Percentiles rank a stretch among this genome's conserved stretches.
Evolutionary conservation across 1,139 yeast genomes (phyloP).

Genomic region (Geotrichum aggregatum): DNA sequence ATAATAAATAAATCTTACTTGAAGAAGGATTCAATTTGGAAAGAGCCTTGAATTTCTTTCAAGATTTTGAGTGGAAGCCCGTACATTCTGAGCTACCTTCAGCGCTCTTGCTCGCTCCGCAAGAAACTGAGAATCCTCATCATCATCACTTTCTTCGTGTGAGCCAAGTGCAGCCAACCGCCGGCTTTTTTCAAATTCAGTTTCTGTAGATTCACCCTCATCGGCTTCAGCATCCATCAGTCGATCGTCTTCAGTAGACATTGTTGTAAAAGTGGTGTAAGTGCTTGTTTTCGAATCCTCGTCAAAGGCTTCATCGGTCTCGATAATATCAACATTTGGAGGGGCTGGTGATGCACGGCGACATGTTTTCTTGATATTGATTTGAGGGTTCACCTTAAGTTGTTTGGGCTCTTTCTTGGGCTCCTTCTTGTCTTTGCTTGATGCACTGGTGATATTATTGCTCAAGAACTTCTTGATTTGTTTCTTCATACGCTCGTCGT

Average conservation of each 20-base stretch:
- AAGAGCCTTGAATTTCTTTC: too few relatives aligned
- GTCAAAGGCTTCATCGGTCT: too few relatives aligned
- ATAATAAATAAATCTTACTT: neutral
- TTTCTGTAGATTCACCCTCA: conserved; percentile 46
- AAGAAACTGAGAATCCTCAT: neutral
- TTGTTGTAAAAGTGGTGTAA: neutral
- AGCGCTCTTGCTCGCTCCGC: too few relatives aligned
- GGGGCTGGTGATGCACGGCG: too few relatives aligned
- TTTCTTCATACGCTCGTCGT: conserved; percentile 12
- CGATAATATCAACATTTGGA: too few relatives aligned
- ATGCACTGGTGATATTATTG: neutral
- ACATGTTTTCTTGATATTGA: conserved; percentile 11
- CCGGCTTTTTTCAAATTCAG: conserved; percentile 67
- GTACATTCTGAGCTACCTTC: too few relatives aligned
- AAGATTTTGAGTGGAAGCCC: too few relatives aligned
- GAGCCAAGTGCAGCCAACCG: conserved; percentile 66
- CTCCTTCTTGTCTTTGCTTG: neutral
- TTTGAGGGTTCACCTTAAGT: neutral
- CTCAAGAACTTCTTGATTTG: conserved; percentile 9
- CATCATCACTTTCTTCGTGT: neutral
- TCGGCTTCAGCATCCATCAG: conserved; percentile 15
- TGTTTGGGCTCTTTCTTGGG: neutral
- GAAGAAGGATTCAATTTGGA: too few relatives aligned
- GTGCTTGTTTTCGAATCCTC: conserved; percentile 3
- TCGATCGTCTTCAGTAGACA: neutral